These are phyloP conservation scores for Colletotrichum lentis DNA, from an alignment of 2,329 filamentous ascomycete genomes.

Conservation along the genomic window DNA sequence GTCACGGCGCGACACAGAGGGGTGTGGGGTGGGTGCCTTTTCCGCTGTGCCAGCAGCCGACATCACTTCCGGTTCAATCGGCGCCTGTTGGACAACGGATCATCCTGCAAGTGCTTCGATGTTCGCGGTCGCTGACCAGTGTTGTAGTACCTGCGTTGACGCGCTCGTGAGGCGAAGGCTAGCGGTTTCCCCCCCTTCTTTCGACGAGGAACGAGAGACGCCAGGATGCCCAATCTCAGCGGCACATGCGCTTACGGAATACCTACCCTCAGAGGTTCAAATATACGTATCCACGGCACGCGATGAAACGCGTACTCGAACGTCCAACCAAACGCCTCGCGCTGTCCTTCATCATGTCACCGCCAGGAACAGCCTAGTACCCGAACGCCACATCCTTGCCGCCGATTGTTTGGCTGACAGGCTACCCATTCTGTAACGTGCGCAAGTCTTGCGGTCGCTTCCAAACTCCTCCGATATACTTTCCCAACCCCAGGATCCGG, in stretches of 20 bases:
- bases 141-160: not conserved
- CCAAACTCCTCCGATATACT: conserved; percentile 20
- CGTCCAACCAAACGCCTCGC: conserved; percentile 13
- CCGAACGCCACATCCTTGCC: conserved; percentile 28
- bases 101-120: not conserved
- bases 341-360: conserved; percentile 20
- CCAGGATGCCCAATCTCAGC: not conserved
- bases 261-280: not conserved
- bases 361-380: conserved; percentile 25
- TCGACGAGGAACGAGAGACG: not conserved
- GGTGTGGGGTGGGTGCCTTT: not conserved
- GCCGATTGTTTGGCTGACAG: conserved; percentile 11
- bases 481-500: conserved; percentile 13
- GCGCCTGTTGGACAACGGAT: conserved; percentile 1
- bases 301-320: not conserved
- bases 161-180: not conserved
- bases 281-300: not conserved
- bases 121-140: not conserved
- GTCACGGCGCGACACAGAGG: conserved; percentile 12
- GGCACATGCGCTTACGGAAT: not conserved
- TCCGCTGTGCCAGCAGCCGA: conserved; percentile 16
- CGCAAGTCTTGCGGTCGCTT: not conserved
- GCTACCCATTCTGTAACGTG: not conserved
- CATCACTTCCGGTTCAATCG: conserved; percentile 21
- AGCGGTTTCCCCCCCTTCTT: not conserved